Conservation (phyloP, 176 grass and related monocot genomes). For the Themeda triandra region DNA sequence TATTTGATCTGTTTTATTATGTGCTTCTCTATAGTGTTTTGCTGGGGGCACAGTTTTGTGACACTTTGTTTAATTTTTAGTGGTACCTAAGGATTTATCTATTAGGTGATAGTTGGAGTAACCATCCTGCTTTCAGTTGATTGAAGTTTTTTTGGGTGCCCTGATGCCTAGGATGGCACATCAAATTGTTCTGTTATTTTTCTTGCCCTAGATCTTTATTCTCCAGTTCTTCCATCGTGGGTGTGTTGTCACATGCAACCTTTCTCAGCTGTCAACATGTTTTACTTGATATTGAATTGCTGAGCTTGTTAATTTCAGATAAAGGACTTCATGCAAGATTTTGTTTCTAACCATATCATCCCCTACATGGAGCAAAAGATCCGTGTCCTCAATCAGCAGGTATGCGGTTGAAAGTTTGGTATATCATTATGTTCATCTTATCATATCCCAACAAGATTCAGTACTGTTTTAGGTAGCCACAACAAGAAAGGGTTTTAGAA, state of each 20-base stretch:
- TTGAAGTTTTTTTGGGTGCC: not conserved
- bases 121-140: not conserved
- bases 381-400: constrained; percentile 95
- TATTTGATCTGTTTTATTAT: constrained; percentile 13
- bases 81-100: not conserved
- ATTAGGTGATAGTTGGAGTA: not conserved
- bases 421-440: constrained; percentile 6
- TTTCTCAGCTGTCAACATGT: not conserved
- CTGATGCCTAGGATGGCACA: not conserved
- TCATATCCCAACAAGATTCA: constrained; percentile 15
- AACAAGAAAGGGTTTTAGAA: constrained; percentile 94
- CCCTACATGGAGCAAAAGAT: constrained; percentile 99
- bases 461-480: constrained; percentile 66
- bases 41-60: not conserved
- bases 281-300: not conserved
- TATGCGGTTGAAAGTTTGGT: constrained; percentile 28
- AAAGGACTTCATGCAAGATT: constrained; percentile 96
- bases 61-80: constrained; percentile 2
- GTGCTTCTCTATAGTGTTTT: constrained; percentile 31
- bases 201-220: constrained; percentile 1
- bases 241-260: not conserved
- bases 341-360: constrained; percentile 93
- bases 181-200: not conserved
- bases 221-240: constrained; percentile 3
- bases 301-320: constrained; percentile 57